phyloP scores from a whole-genome alignment of 108 stramenopile genomes.

The Conticribra weissflogii region DNA sequence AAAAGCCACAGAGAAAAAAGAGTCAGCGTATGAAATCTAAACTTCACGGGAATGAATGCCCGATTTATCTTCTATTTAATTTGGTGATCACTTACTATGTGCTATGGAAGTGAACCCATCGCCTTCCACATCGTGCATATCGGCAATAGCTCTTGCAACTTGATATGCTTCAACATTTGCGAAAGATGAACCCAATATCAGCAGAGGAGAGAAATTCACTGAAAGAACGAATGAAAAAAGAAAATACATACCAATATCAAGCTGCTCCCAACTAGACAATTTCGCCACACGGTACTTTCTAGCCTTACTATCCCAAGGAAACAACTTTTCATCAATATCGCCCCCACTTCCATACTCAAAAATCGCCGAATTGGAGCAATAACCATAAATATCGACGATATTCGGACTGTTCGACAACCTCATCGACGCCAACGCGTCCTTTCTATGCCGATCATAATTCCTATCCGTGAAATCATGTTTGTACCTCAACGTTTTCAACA shows the following conservation, averaged over 20 bases:
- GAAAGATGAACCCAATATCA: background rate
- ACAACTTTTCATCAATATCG: conserved; percentile 49
- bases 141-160: conserved; percentile 59
- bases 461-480: conserved; percentile 61
- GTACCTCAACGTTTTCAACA: conserved; percentile 66
- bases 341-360: conserved; percentile 75
- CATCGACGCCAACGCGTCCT: conserved; percentile 69
- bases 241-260: conserved; percentile 46
- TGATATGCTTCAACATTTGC: conserved; percentile 49
- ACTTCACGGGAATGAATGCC: background rate
- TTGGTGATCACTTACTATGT: conserved; percentile 46
- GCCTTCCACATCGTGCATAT: conserved; percentile 67
- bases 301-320: conserved; percentile 37
- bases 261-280: conserved; percentile 41
- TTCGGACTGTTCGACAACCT: conserved; percentile 53
- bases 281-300: conserved; percentile 28
- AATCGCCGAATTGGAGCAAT: conserved; percentile 66
- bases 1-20: background rate
- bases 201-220: background rate
- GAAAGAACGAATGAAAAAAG: background rate
- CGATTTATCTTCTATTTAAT: background rate
- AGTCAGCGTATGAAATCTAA: background rate
- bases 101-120: conserved; percentile 60
- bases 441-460: conserved; percentile 78
- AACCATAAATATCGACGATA: conserved; percentile 72